Evolutionary conservation across 805 yeast genomes (phyloP).

Genomic region (Priceomyces melissophilus): DNA sequence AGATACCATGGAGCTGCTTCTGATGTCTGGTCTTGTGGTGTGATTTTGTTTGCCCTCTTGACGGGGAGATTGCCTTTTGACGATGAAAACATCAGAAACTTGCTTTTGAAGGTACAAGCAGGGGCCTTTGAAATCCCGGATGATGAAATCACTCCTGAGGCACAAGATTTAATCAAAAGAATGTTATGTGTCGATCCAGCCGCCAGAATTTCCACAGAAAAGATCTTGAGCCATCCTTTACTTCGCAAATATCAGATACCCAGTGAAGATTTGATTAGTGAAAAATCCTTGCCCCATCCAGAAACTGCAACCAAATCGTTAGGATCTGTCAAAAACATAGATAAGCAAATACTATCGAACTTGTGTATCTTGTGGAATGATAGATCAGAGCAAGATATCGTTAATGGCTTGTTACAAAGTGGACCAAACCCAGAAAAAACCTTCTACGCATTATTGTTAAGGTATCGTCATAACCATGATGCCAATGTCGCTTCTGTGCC

Average conservation of each 20-base stretch:
- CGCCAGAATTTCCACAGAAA: conserved; percentile 73
- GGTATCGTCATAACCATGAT: conserved; percentile 42
- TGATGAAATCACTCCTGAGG: conserved; percentile 71
- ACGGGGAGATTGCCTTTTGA: conserved; percentile 97
- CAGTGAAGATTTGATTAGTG: conserved; percentile 42
- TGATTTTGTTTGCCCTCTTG: conserved; percentile 85
- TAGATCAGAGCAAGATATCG: conserved; percentile 40
- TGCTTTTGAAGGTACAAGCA: conserved; percentile 84
- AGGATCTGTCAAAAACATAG: conserved; percentile 46
- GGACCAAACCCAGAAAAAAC: conserved; percentile 46
- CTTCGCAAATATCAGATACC: conserved; percentile 52
- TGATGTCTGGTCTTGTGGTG: conserved; percentile 98
- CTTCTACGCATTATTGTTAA: conserved; percentile 42
- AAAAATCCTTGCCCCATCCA: conserved; percentile 51
- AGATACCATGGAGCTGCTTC: conserved; percentile 96
- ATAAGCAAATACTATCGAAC: conserved; percentile 51
- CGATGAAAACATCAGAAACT: conserved; percentile 87
- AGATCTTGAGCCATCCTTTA: conserved; percentile 77
- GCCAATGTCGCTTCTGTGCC: conserved; percentile 15
- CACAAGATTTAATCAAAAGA: conserved; percentile 75
- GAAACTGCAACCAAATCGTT: conserved; percentile 51
- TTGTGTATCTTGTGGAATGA: conserved; percentile 59
- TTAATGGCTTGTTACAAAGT: conserved; percentile 30
- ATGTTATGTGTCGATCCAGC: conserved; percentile 84
- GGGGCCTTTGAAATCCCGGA: conserved; percentile 82